Percentiles rank a stretch among this genome's conserved stretches.
These are phyloP conservation scores for Solanum pennellii DNA, from an alignment of 257 asterid genomes.

Conservation along the genomic window DNA sequence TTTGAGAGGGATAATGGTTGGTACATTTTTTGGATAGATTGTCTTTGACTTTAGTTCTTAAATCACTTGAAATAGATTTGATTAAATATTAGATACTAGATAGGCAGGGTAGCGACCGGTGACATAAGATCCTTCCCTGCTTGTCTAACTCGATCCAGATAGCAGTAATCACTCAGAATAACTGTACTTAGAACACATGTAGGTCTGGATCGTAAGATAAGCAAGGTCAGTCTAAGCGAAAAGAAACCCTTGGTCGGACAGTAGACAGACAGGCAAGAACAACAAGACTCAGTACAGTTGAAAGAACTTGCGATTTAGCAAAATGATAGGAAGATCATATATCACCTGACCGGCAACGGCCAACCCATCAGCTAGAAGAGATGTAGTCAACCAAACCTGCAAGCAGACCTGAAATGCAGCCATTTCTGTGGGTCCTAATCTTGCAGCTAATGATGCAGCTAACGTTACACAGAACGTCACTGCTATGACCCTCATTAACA, in stretches of 20 bases:
- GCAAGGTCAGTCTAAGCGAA: neutral
- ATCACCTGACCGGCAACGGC: slow-evolving; percentile 90
- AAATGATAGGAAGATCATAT: neutral
- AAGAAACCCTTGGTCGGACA: neutral
- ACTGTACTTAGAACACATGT: neutral
- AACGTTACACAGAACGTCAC: slow-evolving; percentile 79
- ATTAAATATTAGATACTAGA: neutral
- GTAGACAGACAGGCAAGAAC: neutral
- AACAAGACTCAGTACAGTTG: neutral
- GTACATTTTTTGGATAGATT: neutral
- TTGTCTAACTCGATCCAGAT: neutral
- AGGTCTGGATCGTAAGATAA: neutral
- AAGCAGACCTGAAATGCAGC: slow-evolving; percentile 89
- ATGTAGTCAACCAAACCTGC: slow-evolving; percentile 79
- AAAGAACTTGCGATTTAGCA: neutral
- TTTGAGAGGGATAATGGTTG: neutral
- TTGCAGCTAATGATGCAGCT: slow-evolving; percentile 75
- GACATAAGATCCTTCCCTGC: neutral
- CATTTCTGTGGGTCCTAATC: slow-evolving; percentile 65
- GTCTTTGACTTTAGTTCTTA: neutral
- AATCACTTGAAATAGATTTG: neutral
- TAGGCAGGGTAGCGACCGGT: neutral
- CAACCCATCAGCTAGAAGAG: slow-evolving; percentile 76
- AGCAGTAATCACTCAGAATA: neutral
- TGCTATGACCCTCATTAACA: slow-evolving; percentile 67